Base-by-base conservation (phyloP, 2,329 filamentous ascomycete species). In the Fusarium sp. region DNA sequence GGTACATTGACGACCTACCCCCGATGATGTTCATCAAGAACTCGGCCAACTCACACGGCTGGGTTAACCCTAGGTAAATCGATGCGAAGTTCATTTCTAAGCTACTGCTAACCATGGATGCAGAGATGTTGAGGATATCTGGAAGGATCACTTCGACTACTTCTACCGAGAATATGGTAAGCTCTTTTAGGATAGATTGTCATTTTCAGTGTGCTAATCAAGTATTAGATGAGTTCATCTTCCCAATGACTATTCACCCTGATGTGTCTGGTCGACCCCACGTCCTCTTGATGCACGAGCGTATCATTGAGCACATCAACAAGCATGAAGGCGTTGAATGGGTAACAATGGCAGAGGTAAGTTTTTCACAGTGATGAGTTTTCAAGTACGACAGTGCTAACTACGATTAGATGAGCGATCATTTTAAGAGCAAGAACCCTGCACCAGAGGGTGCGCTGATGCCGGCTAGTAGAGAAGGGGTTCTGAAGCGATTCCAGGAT, bases 181-280 rank as follows among this genome's bases (percentile, higher is more conserved):
- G 40, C 15, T 11, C 1, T 4, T 10, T 8, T 4, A 14, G 2
- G 6, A 15, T 13, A 4, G 7, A n/a, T 14, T 9, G 3, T 13
- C 3, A 18, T 36, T 1, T 24, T 28, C 9, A 2, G 6, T n/a
- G 5, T 1, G 3, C 42, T 36, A 20, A 54, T 4, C 10, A 3
- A 8, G 6, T 9, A 20, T 2, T 17, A 54, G 51, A 54, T 13
- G 51, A 54, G 8, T 54, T 54, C 13, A 54, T 54, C 20, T 54
- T 91, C 74, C 91, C 92, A 0, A 91, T 94, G 80, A 93, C 91
- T 1, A 91, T 94, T 40, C 91, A 94, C 76, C 91, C 91, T 0
- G 91, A 94, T 74, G 90, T 91, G 0, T 90, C 87, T 9, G 92
- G 91, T 1, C 83, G 90, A 34, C 91, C 91, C 1, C 91, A 94